These are phyloP conservation scores for Calocybe gambosa DNA, from an alignment of 1,284 basidiomycete species.

Conservation along the genomic window DNA sequence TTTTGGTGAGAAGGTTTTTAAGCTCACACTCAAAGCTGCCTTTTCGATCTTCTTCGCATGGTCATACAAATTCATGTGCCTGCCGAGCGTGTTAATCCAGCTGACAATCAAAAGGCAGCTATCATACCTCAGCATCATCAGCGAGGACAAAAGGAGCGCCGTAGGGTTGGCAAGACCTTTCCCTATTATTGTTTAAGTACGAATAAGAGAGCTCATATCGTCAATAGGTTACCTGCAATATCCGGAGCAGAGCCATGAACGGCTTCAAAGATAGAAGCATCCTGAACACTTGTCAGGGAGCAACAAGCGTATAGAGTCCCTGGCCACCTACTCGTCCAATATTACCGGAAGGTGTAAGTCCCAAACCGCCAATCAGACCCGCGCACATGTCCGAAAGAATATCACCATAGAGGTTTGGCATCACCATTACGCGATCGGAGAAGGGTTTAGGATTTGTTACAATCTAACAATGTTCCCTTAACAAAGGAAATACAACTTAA, in stretches of 20 bases:
- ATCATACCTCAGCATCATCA: slow-evolving; percentile 91
- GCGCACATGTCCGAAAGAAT: slow-evolving; percentile 99
- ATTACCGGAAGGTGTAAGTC: slow-evolving; percentile 97
- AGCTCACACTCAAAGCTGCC: slow-evolving; percentile 76
- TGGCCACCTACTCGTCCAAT: slow-evolving; percentile 73
- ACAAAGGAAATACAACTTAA: neutral
- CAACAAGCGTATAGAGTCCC: neutral
- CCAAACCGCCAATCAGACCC: slow-evolving; percentile 96
- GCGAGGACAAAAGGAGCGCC: slow-evolving; percentile 86
- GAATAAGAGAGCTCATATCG: slow-evolving; percentile 13
- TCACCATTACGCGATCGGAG: slow-evolving; percentile 98
- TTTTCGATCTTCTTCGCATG: slow-evolving; percentile 90
- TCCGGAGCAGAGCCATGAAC: slow-evolving; percentile 96
- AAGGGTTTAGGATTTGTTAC: slow-evolving; percentile 93
- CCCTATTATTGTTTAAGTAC: slow-evolving; percentile 38
- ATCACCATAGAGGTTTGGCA: slow-evolving; percentile 98
- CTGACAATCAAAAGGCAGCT: slow-evolving; percentile 3
- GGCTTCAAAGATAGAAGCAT: slow-evolving; percentile 99
- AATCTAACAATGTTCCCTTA: slow-evolving; percentile 41
- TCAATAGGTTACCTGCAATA: slow-evolving; percentile 57
- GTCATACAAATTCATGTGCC: slow-evolving; percentile 91
- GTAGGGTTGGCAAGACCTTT: slow-evolving; percentile 98
- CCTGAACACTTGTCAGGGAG: slow-evolving; percentile 37
- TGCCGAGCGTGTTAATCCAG: slow-evolving; percentile 23
- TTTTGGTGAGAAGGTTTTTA: slow-evolving; percentile 8